Conservation (phyloP, 257 asterid genomes). For the Solanum phureja region DNA sequence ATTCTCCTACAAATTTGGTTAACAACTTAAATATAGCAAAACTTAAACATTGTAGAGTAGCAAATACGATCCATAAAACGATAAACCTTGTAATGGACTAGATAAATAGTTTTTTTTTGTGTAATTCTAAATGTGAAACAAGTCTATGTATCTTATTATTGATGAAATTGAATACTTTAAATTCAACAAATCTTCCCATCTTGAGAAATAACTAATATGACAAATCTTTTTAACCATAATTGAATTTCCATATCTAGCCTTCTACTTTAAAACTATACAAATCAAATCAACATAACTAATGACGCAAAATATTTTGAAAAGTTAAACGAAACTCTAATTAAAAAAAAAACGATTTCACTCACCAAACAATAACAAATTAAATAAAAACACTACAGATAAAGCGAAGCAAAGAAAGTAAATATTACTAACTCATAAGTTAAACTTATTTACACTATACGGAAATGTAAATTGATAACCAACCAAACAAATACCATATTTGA, state of each 20-base stretch:
- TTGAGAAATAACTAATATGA: no score
- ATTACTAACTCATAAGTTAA: not conserved
- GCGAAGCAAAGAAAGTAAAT: not conserved
- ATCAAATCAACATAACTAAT: no score
- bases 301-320: not conserved
- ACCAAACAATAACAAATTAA: not conserved
- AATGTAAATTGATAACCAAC: not conserved
- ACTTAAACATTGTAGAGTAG: not conserved
- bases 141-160: no score
- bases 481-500: not conserved
- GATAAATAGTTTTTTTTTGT: no score
- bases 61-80: not conserved
- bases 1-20: not conserved
- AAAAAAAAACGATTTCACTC: not conserved
- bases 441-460: not conserved
- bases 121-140: no score
- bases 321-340: not conserved
- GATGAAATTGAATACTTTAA: no score
- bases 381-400: no score
- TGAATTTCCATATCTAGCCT: no score
- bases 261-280: not conserved
- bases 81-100: not conserved
- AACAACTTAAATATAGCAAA: not conserved
- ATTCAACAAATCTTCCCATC: no score
- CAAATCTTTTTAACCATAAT: no score